Evolutionary conservation across 1,284 basidiomycete species (phyloP).

Genomic region (Trametes pubescens): DNA sequence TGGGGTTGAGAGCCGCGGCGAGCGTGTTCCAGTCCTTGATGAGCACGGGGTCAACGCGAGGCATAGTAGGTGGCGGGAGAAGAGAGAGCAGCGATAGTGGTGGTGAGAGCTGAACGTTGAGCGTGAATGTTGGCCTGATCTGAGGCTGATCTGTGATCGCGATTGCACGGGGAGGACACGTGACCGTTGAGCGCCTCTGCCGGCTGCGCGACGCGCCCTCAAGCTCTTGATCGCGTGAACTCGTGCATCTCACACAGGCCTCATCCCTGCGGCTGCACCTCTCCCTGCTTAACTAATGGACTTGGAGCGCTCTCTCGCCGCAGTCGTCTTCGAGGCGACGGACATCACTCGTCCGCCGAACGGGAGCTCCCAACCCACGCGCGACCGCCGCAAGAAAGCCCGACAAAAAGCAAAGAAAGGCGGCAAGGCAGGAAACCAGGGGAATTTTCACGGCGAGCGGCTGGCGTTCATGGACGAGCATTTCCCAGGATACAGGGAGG

Average conservation of each 20-base stretch:
- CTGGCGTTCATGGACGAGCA: neutral
- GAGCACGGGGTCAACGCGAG: neutral
- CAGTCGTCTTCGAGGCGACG: neutral
- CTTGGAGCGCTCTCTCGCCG: neutral
- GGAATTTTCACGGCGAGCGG: constrained; percentile 5
- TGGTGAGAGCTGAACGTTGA: neutral
- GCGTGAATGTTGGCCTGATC: too few relatives aligned
- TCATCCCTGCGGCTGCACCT: too few relatives aligned
- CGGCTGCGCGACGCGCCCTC: neutral
- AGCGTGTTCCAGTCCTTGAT: neutral
- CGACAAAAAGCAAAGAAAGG: neutral
- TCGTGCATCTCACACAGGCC: too few relatives aligned
- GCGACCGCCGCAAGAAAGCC: neutral
- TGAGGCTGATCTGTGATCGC: too few relatives aligned
- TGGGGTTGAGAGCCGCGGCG: neutral
- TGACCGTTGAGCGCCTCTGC: neutral
- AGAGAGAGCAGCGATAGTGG: too few relatives aligned
- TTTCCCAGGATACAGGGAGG: neutral
- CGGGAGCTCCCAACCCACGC: neutral
- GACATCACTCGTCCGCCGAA: neutral
- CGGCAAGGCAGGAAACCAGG: constrained; percentile 12
- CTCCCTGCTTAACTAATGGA: neutral
- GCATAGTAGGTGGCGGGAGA: neutral
- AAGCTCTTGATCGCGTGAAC: too few relatives aligned
- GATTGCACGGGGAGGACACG: neutral